Conservation (phyloP, 192 early-diverging fungal species). For the Linnemannia schmuckeri region DNA sequence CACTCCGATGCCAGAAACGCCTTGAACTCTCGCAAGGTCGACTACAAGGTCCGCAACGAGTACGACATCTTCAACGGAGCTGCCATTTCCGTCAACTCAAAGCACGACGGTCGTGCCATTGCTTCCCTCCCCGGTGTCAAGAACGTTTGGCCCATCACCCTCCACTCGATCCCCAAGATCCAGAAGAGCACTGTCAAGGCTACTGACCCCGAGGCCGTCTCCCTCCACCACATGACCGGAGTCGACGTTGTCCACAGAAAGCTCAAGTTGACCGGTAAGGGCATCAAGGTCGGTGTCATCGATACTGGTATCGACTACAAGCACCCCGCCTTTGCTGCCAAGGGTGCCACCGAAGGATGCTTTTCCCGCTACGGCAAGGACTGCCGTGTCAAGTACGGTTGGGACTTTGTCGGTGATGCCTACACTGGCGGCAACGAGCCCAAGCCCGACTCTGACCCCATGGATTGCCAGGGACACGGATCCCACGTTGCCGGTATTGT, state of each 20-base stretch:
- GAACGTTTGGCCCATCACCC: constrained; percentile 63
- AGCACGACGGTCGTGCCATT: constrained; percentile 36
- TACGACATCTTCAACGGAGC: constrained; percentile 62
- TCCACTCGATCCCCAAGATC: constrained; percentile 30
- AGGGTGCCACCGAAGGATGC: constrained; percentile 52
- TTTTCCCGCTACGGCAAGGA: constrained; percentile 69
- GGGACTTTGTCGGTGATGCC: constrained; percentile 72
- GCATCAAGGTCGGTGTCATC: constrained; percentile 68
- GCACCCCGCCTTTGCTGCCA: constrained; percentile 74
- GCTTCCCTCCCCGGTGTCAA: constrained; percentile 46
- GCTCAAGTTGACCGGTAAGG: constrained; percentile 54
- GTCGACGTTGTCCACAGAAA: constrained; percentile 52
- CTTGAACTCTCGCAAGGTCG: constrained; percentile 29
- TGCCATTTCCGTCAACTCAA: constrained; percentile 54
- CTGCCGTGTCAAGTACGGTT: constrained; percentile 70
- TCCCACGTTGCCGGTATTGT: constrained; percentile 81
- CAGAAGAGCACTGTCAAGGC: constrained; percentile 23
- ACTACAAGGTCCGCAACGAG: constrained; percentile 58
- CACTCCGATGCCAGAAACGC: constrained; percentile 19
- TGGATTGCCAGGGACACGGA: constrained; percentile 75
- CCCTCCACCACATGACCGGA: constrained; percentile 60
- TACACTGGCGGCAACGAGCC: constrained; percentile 47
- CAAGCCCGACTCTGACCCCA: constrained; percentile 64
- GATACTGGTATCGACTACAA: constrained; percentile 69
- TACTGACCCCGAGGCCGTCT: constrained; percentile 33